These are phyloP conservation scores for Salix arbutifolia DNA, from an alignment of 345 rosid genomes.

Conservation along the genomic window DNA sequence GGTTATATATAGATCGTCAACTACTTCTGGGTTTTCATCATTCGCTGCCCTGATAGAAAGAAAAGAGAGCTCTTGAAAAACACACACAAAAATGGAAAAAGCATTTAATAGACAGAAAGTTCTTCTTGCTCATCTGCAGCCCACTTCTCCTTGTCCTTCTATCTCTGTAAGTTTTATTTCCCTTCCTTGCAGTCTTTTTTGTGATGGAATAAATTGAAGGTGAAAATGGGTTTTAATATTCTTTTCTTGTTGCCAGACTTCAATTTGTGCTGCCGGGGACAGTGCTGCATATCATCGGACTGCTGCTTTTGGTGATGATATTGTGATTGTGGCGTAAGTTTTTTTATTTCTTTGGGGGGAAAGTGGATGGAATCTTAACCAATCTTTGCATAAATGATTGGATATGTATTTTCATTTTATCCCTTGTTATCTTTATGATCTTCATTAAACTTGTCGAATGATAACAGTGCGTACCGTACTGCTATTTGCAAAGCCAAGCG, in stretches of 20 bases:
- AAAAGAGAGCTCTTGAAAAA: not conserved
- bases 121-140: conserved; percentile 67
- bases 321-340: conserved; percentile 92
- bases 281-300: conserved; percentile 54
- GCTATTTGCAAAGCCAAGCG: conserved; percentile 86
- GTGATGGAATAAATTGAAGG: not conserved
- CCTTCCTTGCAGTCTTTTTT: not conserved
- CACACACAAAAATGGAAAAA: conserved; percentile 46
- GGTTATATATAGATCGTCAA: too few relatives aligned
- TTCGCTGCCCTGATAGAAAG: not conserved
- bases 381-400: not conserved
- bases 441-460: not conserved
- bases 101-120: conserved; percentile 73
- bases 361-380: not conserved
- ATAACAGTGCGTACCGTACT: conserved; percentile 73
- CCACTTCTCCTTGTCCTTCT: conserved; percentile 40
- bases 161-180: conserved; percentile 37
- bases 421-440: not conserved
- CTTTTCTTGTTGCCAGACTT: conserved; percentile 39
- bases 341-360: not conserved
- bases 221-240: not conserved
- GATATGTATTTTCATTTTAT: not conserved
- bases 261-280: conserved; percentile 64
- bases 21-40: too few relatives aligned
- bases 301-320: conserved; percentile 74